phyloP scores from a whole-genome alignment of 306 rosid genomes.

The Glycyrrhiza uralensis region DNA sequence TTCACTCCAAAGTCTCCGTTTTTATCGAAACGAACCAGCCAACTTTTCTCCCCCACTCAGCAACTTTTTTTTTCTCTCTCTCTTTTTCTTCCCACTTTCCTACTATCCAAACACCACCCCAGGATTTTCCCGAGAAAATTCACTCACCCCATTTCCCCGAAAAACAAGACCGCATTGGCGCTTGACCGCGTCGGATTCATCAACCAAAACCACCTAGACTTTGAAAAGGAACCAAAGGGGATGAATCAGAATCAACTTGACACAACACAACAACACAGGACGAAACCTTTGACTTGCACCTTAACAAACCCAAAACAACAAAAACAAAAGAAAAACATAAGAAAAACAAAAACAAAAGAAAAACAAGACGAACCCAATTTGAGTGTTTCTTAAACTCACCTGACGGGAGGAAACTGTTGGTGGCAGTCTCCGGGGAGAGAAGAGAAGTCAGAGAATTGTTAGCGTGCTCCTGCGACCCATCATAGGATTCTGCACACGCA shows the following conservation, averaged over 20 bases:
- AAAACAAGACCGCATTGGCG: constrained; percentile 4
- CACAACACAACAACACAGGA: neutral
- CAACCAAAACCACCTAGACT: neutral
- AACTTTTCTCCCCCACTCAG: neutral
- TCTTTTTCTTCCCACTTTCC: neutral
- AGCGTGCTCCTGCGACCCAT: neutral
- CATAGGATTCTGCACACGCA: neutral
- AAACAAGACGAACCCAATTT: neutral
- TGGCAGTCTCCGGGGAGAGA: neutral
- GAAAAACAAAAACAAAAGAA: neutral
- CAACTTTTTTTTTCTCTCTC: neutral
- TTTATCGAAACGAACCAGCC: neutral
- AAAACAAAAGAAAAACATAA: neutral
- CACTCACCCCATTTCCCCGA: neutral
- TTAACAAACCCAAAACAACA: neutral
- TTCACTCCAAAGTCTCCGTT: neutral
- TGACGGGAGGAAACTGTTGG: neutral
- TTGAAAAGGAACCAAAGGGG: too few species aligned
- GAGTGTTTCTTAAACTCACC: neutral
- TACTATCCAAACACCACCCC: constrained; percentile 1
- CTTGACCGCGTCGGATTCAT: neutral
- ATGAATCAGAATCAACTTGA: neutral
- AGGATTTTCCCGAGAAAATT: constrained; percentile 15
- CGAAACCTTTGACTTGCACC: constrained; percentile 17
- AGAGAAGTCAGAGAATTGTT: neutral